These are phyloP conservation scores for Lasiodiplodia gonubiensis DNA, from an alignment of 2,329 filamentous ascomycete genomes.

Conservation along the genomic window DNA sequence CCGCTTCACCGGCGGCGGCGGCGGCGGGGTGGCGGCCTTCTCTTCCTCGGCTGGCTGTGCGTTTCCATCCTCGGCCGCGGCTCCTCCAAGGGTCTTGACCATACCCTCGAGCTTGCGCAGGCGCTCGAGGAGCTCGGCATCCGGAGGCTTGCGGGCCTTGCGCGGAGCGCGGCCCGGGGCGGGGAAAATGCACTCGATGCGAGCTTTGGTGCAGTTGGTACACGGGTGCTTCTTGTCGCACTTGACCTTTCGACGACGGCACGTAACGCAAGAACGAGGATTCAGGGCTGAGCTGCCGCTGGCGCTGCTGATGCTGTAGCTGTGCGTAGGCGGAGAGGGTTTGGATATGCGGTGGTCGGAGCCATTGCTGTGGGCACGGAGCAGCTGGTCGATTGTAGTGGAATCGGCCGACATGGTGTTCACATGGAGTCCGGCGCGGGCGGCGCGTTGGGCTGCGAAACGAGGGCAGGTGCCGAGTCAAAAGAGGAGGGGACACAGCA, in stretches of 20 bases:
- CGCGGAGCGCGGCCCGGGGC: slow-evolving; percentile 75
- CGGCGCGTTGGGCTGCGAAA: neutral
- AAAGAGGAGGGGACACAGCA: neutral
- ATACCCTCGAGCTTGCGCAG: slow-evolving; percentile 76
- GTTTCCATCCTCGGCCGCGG: slow-evolving; percentile 5
- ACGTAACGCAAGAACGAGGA: slow-evolving; percentile 57
- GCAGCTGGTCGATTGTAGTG: slow-evolving; percentile 14
- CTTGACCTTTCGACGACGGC: slow-evolving; percentile 69
- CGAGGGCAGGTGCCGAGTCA: neutral
- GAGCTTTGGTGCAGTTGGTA: slow-evolving; percentile 73
- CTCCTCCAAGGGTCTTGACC: slow-evolving; percentile 63
- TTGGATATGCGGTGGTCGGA: slow-evolving; percentile 19
- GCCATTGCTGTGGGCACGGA: slow-evolving; percentile 27
- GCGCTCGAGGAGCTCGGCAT: slow-evolving; percentile 74
- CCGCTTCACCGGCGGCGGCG: neutral
- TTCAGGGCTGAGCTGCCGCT: slow-evolving; percentile 36
- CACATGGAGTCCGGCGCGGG: slow-evolving; percentile 2
- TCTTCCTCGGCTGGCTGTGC: slow-evolving; percentile 46
- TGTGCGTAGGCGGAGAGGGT: slow-evolving; percentile 21
- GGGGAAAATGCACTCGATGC: slow-evolving; percentile 75
- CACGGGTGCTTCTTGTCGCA: slow-evolving; percentile 81
- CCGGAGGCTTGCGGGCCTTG: slow-evolving; percentile 69
- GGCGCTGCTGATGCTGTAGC: slow-evolving; percentile 22
- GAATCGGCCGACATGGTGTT: slow-evolving; percentile 20
- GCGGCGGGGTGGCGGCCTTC: neutral